Evolutionary conservation across 176 grass and related monocot species (phyloP).

Genomic region (Ananas comosus): DNA sequence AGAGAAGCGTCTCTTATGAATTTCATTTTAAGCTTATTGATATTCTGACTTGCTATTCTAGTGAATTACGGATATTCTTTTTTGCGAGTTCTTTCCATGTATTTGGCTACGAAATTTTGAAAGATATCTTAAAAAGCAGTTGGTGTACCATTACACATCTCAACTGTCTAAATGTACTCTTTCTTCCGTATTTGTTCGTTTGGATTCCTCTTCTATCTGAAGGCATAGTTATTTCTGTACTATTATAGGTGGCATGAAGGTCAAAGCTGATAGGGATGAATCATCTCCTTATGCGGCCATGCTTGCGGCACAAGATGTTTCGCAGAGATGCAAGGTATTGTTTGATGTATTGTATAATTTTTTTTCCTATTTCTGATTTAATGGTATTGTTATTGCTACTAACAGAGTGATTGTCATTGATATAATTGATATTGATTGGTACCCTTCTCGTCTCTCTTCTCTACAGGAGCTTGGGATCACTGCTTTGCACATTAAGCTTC

Average conservation of each 20-base stretch:
- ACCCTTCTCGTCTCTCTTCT: not conserved
- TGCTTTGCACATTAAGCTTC: constrained; percentile 85
- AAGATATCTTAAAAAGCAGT: no score
- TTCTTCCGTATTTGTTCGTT: not conserved
- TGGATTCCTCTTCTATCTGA: not conserved
- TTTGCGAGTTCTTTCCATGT: no score
- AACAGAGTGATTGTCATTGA: not conserved
- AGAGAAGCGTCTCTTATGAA: no score
- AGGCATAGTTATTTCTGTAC: not conserved
- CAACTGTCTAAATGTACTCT: not conserved
- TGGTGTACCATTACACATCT: no score
- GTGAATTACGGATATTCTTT: not conserved
- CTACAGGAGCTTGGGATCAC: constrained; percentile 77
- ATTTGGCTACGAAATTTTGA: no score
- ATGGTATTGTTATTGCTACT: no score
- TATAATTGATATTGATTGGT: not conserved
- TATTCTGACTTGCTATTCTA: not conserved
- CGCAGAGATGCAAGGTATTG: constrained; percentile 71
- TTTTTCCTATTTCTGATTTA: no score
- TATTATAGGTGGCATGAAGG: constrained; percentile 83
- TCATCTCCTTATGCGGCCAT: constrained; percentile 88
- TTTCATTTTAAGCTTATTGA: no score
- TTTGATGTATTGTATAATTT: not conserved
- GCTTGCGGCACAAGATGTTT: constrained; percentile 94
- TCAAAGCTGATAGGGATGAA: constrained; percentile 85